Conservation (phyloP, 371 early-diverging fungal genomes). For the Funneliformis caledonium region DNA sequence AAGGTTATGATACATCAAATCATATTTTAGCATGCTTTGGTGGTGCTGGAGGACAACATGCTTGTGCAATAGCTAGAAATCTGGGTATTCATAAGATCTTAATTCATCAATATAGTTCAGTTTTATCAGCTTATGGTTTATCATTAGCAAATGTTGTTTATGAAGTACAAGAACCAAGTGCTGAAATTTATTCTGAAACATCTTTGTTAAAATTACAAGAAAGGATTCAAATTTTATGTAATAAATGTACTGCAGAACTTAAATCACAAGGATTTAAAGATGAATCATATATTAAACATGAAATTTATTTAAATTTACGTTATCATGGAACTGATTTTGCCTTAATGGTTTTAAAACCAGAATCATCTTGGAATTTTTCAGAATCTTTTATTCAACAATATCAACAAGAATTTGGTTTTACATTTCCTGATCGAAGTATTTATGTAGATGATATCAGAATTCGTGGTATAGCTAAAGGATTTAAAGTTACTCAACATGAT, state of each 20-base stretch:
- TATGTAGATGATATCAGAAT: conserved; percentile 93
- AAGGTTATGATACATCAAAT: conserved; percentile 85
- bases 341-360: conserved; percentile 84
- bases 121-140: conserved; percentile 93
- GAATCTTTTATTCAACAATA: conserved; percentile 70
- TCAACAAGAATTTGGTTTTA: conserved; percentile 92
- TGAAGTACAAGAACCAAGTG: conserved; percentile 87
- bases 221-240: conserved; percentile 57
- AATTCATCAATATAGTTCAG: conserved; percentile 87
- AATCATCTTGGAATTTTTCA: conserved; percentile 66
- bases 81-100: conserved; percentile 84
- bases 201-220: conserved; percentile 53
- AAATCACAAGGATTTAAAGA: conserved; percentile 50
- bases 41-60: conserved; percentile 94
- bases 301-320: conserved; percentile 86
- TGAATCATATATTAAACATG: conserved; percentile 55
- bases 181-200: conserved; percentile 47
- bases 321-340: conserved; percentile 96
- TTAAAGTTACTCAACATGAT: not conserved
- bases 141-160: conserved; percentile 91
- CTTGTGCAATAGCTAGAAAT: conserved; percentile 90
- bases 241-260: conserved; percentile 54
- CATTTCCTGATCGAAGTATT: conserved; percentile 77
- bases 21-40: conserved; percentile 95
- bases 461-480: conserved; percentile 76